phyloP scores from a whole-genome alignment of 2,329 filamentous ascomycete species.

The Nothomitra cinnamomea region DNA sequence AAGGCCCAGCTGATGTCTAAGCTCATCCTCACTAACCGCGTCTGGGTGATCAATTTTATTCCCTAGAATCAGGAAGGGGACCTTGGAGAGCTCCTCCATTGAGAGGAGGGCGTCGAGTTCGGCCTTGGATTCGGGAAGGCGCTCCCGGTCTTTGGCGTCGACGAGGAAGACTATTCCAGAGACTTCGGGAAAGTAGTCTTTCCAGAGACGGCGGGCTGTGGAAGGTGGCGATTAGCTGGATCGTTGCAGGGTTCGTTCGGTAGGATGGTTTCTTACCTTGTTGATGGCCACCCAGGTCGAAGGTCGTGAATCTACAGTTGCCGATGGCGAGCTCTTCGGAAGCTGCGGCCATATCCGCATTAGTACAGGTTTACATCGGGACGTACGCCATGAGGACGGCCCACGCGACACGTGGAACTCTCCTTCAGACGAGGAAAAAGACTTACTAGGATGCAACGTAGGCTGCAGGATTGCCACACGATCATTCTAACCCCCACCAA shows the following conservation, averaged over 20 bases:
- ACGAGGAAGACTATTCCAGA: slow-evolving; percentile 95
- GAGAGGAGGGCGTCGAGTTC: slow-evolving; percentile 89
- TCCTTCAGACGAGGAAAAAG: neutral
- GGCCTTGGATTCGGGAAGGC: slow-evolving; percentile 83
- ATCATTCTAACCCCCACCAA: slow-evolving; percentile 51
- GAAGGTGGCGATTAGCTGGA: too few relatives aligned
- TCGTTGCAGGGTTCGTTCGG: neutral
- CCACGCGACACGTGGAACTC: neutral
- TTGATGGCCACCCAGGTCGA: slow-evolving; percentile 84
- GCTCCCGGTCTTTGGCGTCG: slow-evolving; percentile 93
- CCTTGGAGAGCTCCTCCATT: slow-evolving; percentile 94
- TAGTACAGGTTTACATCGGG: neutral
- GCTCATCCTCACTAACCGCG: slow-evolving; percentile 87
- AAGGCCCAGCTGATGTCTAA: slow-evolving; percentile 77
- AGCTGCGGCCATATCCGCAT: slow-evolving; percentile 31
- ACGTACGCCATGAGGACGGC: neutral
- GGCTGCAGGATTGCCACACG: slow-evolving; percentile 81
- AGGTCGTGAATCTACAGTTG: slow-evolving; percentile 87
- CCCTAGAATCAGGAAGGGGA: slow-evolving; percentile 87
- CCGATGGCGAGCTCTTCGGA: slow-evolving; percentile 87
- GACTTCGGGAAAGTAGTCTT: slow-evolving; percentile 93
- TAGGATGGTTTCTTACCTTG: slow-evolving; percentile 44
- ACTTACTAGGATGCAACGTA: slow-evolving; percentile 77
- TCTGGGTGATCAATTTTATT: slow-evolving; percentile 99
- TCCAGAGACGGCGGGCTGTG: slow-evolving; percentile 78